Base-by-base conservation (phyloP, 129 eudicot genomes). In the Pulicaria dysenterica region DNA sequence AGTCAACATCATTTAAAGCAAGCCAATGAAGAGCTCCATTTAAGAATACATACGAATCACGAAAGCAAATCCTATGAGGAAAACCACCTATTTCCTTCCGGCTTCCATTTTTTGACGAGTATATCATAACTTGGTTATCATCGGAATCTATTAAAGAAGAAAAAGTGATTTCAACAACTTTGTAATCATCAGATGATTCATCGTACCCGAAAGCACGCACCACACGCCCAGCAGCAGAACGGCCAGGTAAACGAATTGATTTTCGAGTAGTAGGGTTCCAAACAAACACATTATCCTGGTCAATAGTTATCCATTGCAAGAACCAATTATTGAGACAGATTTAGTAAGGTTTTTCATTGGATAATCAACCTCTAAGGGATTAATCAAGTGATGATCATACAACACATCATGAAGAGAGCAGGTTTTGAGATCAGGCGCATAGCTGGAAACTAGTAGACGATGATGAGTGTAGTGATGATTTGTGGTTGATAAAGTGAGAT, bases 221-320 rank as follows among this genome's bases (percentile, higher is more conserved):
- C 31, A 24, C 1, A 24, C 1, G 2, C 31, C 31, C 31, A 24
- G 31, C 31, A 24, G 31, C 31, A 24, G 5, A 37, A 45, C 31
- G 62, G 73, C 58, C 1, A 15, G 82, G 76, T 58, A 85, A 47
- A 11, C 47, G 69, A 1, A 40, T 81, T 0, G 76, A 78, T 9
- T 12, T 46, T 45, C 83, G 36, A 15, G 65, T 77, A 40, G 74
- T 36, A 1, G 89, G 89, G 69, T 84, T 84, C 89, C 89, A 85
- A 42, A 85, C 39, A 56, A 73, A 73, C 15, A 73, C 1, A 4
- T 60, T 59, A n/a, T 34, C 53, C 4, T 77, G 81, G 4, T 69
- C 67, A 7, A 69, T 70, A 16, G 81, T 75, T 14, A 81, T 48
- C 89, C 89, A 58, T 81, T 78, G 55, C 74, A 69, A 61, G 47